Percentiles rank a stretch among this genome's conserved stretches.
These are phyloP conservation scores for Pyrenophora graminea DNA, from an alignment of 2,329 filamentous ascomycete genomes.

Conservation along the genomic window DNA sequence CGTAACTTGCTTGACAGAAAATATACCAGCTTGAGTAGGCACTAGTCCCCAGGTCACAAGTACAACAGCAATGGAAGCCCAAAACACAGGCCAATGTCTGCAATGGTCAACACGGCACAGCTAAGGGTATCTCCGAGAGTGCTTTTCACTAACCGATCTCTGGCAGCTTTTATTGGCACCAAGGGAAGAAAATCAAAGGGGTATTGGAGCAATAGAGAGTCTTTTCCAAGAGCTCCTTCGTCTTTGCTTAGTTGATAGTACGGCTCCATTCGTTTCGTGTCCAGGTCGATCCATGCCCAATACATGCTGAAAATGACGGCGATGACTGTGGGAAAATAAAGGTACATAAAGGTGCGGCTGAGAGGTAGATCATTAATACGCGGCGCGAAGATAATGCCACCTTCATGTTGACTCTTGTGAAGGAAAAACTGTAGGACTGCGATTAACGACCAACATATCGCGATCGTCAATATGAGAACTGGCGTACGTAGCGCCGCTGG, in stretches of 20 bases:
- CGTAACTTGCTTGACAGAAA: slow-evolving; percentile 46
- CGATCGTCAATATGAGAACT: slow-evolving; percentile 15
- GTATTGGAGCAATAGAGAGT: slow-evolving; percentile 60
- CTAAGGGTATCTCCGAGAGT: no score
- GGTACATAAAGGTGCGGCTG: slow-evolving; percentile 54
- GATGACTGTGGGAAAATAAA: slow-evolving; percentile 56
- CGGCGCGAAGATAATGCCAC: slow-evolving; percentile 50
- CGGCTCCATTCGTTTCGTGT: slow-evolving; percentile 63
- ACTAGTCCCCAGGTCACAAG: slow-evolving; percentile 61
- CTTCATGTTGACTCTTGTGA: slow-evolving; percentile 43
- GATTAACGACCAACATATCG: slow-evolving; percentile 42
- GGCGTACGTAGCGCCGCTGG: neutral
- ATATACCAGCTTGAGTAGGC: slow-evolving; percentile 60
- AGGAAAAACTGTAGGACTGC: slow-evolving; percentile 52
- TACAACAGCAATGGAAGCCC: slow-evolving; percentile 53
- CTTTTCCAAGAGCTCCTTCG: slow-evolving; percentile 48
- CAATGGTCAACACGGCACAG: no score
- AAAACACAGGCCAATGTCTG: slow-evolving; percentile 61
- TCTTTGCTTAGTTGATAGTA: slow-evolving; percentile 61
- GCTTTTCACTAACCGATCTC: neutral
- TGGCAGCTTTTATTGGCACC: slow-evolving; percentile 24
- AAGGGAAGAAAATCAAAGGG: slow-evolving; percentile 55
- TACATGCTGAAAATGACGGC: slow-evolving; percentile 60
- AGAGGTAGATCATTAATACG: slow-evolving; percentile 47
- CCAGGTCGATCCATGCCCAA: slow-evolving; percentile 65